phyloP scores from a whole-genome alignment of 495 filamentous ascomycete genomes.

The Lasiosphaeria miniovina region DNA sequence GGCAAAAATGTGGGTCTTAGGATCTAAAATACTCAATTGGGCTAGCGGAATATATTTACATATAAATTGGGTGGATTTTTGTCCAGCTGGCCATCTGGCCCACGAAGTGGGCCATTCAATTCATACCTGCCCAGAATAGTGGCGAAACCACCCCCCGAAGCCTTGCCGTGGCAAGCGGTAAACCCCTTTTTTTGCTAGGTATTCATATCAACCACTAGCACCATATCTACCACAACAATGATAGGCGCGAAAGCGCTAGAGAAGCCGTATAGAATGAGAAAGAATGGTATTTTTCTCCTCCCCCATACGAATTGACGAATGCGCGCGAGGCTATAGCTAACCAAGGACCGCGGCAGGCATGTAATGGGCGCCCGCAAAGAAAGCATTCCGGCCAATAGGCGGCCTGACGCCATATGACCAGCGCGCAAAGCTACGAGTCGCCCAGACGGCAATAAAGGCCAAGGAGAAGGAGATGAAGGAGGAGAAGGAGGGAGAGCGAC shows the following conservation, averaged over 20 bases:
- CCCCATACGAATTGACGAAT: constrained; percentile 3
- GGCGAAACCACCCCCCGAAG: too few relatives aligned
- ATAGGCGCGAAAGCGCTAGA: neutral
- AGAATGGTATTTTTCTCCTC: constrained; percentile 54
- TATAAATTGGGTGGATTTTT: too few relatives aligned
- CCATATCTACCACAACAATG: constrained; percentile 2
- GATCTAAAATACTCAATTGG: too few relatives aligned
- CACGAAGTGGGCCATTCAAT: too few relatives aligned
- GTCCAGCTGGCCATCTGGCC: too few relatives aligned
- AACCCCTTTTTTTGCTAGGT: too few relatives aligned
- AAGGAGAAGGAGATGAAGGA: constrained; percentile 93
- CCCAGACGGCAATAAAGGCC: constrained; percentile 71
- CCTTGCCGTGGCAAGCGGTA: too few relatives aligned
- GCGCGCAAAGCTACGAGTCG: constrained; percentile 61
- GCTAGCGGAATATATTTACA: too few relatives aligned
- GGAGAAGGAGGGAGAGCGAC: constrained; percentile 83
- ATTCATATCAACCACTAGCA: neutral
- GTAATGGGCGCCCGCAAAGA: constrained; percentile 82
- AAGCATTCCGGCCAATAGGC: constrained; percentile 79
- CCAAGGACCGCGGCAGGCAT: constrained; percentile 61
- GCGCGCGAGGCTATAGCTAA: neutral
- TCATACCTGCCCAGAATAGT: too few relatives aligned
- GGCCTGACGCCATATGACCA: constrained; percentile 76
- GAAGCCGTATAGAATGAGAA: constrained; percentile 55
- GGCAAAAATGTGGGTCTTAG: too few relatives aligned